Base-by-base conservation (phyloP, 495 filamentous ascomycete genomes). In the Massariosphaeria phaeospora region DNA sequence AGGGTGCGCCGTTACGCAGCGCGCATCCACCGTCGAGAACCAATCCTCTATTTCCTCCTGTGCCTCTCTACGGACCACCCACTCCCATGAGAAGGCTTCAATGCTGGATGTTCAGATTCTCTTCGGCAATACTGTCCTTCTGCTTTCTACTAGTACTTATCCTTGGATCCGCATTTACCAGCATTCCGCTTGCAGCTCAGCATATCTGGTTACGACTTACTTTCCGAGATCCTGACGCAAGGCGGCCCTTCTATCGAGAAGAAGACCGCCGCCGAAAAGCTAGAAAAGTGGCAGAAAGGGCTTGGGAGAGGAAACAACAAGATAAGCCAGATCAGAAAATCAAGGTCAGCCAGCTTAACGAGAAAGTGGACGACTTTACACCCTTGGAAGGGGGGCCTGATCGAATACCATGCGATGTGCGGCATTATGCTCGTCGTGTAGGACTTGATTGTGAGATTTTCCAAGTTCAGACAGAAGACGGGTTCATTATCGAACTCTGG, bases 401-500 rank as follows among this genome's bases (percentile, higher is more conserved):
- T 65, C 81, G 77, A 2, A 65, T 96, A 2, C 66, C 88, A 8
- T 87, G 84, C 64, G 85, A 96, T 67, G 80, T 91, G 9, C 77
- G 78, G 4, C 94, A 96, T 65, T 97, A 97, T 66, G 91, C 91
- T 0, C 75, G 88, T 30, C 73, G 90, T 13, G 91, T 96, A 1
- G 93, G 91, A 6, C 76, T 97, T 4, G 89, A 96, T 52, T 80
- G 88, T 15, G 93, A 96, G 63, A 79, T 77, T 18, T 89, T 86
- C 64, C 74, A 86, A 30, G 89, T 96, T 0, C 82, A 95, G 68
- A 97, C 93, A 0, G 91, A 96, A 68, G 91, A 97, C 64, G 93
- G 91, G 3, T 96, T 95, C 65, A 79, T 96, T 55, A 84, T 97
- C 50, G 77, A 82, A 15, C 72, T 97, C 1, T 93, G 86, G 82